Evolutionary conservation across 1,139 yeast genomes (phyloP), one percentile per base, ranked within the genome.

Genomic region (Waltiozyma sp.): DNA sequence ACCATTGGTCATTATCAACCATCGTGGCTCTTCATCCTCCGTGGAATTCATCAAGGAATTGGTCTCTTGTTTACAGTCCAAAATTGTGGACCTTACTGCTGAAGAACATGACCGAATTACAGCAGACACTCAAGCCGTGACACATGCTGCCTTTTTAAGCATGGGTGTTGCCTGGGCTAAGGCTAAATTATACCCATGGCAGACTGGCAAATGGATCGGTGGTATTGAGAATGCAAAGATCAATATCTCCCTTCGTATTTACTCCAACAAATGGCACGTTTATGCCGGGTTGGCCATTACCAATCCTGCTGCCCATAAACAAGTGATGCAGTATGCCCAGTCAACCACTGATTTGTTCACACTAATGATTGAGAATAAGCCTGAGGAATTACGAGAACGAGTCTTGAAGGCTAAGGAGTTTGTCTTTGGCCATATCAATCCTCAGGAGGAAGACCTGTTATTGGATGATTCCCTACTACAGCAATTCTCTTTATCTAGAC

Each of bases 111-210:
- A 91, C 58, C 75, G 75, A 51, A 91, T 91, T 47, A 91, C 98
- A 0, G 98, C 98, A 0, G 98, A 91, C 60, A 93, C 97, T 4
- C 98, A 91, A 61, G 98, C 97, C 0, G 96, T 91, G 15, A 91
- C 98, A 0, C 98, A 91, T 60, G 97, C 97, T 7, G 97, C 97
- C 0, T 91, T 91, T 58, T 68, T 91, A 47, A 83, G 93, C 43
- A 91, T 91, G 98, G 98, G 98, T 2, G 79, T 81, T 10, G 98
- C 98, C 2, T 91, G 98, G 98, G 82, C 75, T 53, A 76, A 80
- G 40, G 70, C 73, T 48, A 73, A 80, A 56, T 83, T 85, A 58
- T 91, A 88, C 59, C 98, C 98, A 0, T 91, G 98, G 98, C 84
- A 81, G 50, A 78, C 84, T 5, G 77, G 84, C 2, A 71, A 78